These are phyloP conservation scores for Eucalyptus cloeziana DNA, from an alignment of 345 rosid species.

Conservation along the genomic window DNA sequence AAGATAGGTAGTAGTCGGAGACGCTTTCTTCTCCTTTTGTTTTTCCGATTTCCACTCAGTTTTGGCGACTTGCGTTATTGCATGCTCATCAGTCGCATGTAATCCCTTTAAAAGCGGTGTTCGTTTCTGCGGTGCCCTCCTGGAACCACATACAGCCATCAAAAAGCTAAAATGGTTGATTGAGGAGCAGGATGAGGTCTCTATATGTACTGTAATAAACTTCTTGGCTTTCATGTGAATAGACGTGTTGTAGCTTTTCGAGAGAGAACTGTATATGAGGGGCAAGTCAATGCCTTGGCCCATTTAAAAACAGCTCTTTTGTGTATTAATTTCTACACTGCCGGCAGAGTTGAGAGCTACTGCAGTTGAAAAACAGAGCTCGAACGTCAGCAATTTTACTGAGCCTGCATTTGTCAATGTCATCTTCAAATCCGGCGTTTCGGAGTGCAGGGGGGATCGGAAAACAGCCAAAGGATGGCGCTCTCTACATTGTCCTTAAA, in stretches of 20 bases:
- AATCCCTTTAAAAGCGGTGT: background rate
- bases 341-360: background rate
- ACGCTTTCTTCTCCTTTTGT: background rate
- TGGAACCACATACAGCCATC: constrained; percentile 19
- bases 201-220: background rate
- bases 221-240: background rate
- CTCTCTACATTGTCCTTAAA: background rate
- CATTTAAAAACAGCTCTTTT: background rate
- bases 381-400: background rate
- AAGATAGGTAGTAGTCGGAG: background rate
- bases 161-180: background rate
- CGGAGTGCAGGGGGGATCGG: background rate
- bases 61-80: background rate
- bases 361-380: background rate
- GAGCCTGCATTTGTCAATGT: background rate
- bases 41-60: background rate
- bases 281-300: background rate
- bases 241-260: background rate
- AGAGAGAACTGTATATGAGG: background rate
- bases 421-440: background rate
- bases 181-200: constrained; percentile 22
- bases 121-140: background rate
- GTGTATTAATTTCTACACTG: background rate
- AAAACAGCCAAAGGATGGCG: background rate
- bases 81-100: background rate